phyloP scores from a whole-genome alignment of 768 basidiomycete genomes.

The Phaffia tasmanica region DNA sequence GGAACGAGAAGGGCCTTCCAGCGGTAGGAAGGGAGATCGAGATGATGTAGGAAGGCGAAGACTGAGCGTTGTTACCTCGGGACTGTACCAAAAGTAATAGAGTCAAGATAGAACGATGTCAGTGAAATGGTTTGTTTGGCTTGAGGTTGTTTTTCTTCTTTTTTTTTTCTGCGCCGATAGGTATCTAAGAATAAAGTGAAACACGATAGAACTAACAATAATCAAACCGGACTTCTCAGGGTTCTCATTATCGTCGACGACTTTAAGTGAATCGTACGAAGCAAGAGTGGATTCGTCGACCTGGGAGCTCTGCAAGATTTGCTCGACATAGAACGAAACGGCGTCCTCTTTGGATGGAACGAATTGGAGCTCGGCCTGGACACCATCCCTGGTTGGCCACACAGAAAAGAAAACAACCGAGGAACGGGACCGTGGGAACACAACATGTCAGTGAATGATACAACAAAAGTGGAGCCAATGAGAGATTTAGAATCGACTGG shows the following conservation, averaged over 20 bases:
- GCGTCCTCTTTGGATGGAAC: constrained; percentile 5
- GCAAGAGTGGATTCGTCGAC: constrained; percentile 6
- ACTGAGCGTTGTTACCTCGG: background rate
- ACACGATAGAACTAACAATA: background rate
- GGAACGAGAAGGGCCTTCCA: constrained; percentile 12
- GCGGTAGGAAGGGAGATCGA: constrained; percentile 10
- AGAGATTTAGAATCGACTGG: constrained; percentile 9
- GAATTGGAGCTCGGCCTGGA: constrained; percentile 7
- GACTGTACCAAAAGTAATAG: too few species aligned
- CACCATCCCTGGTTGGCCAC: background rate
- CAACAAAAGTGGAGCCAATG: background rate
- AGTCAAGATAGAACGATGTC: too few species aligned
- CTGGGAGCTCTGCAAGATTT: background rate
- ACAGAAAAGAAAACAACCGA: too few species aligned
- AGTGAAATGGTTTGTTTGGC: background rate
- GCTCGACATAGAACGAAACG: constrained; percentile 2
- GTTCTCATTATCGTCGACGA: background rate
- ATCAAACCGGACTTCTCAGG: background rate
- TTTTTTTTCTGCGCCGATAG: background rate
- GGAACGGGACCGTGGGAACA: too few species aligned
- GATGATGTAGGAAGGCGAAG: constrained; percentile 4
- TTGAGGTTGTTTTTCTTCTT: background rate
- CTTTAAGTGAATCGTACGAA: background rate
- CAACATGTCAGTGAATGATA: too few species aligned
- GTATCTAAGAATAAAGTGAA: background rate